Base-by-base conservation (phyloP, 345 rosid genomes). In the Brassica incana region DNA sequence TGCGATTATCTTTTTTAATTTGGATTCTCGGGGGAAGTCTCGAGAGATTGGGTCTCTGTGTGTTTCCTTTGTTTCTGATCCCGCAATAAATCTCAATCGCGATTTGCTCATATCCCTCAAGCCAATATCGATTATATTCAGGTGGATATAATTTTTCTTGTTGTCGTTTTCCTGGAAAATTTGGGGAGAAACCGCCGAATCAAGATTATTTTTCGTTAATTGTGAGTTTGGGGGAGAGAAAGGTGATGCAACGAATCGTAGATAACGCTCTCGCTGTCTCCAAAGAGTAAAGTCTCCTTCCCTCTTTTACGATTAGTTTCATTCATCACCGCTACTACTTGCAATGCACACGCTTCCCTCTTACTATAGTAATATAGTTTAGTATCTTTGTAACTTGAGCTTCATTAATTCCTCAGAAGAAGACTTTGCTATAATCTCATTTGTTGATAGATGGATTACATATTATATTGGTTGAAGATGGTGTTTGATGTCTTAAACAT, bases 241-340 rank as follows among this genome's bases (percentile, higher is more conserved):
- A 35, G 52, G 82, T 72, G 25, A 90, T 95, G 93, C 96, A 89
- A 87, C 85, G 94, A 66, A 78, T 91, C 73, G 98, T 93, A 69
- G 99, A 95, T 79, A 84, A 82, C 84, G 86, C 84, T 77, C 97
- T 95, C 75, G 98, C 99, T 80, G 90, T 95, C 1, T 63, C 91
- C 82, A 95, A 95, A 84, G 99, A 95, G 99, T 92, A 83, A 48
- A 87, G 96, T 82, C 61, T 8, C 71, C 9, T 62, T 81, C 48
- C 62, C 11, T 64, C 32, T 50, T 50, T 50, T 40, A 40, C 48
- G 66, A 68, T 50, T 3, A 62, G 1, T 74, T 30, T 40, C 40
- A 74, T 65, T 66, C 27, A 40, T 40, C 48, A 40, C 10, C 48
- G 48, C 9, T 4, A 3, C 35, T 32, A 32, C 35, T 5, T 5